A percentile compares a stretch with the other conserved stretches of the same genome.
Evolutionary conservation across 23 red algal genomes (phyloP).

Genomic region (Gracilaria vermiculophylla): DNA sequence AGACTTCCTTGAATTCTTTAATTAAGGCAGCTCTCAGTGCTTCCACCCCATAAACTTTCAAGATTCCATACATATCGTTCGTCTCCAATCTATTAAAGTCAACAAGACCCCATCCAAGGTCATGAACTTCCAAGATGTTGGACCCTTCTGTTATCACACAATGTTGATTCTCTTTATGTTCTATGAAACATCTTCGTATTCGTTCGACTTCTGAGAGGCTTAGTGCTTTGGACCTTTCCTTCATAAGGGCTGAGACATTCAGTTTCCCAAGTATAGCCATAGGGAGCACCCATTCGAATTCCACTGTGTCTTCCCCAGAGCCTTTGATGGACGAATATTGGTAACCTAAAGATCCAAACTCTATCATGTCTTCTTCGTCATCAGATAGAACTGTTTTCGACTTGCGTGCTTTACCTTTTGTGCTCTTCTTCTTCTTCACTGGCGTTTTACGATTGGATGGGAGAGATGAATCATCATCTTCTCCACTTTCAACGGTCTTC

Average conservation of each 20-base stretch:
- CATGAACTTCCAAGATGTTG: slow-evolving; percentile 73
- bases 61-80: slow-evolving; percentile 89
- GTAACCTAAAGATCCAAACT: slow-evolving; percentile 12
- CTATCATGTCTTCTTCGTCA: slow-evolving; percentile 19
- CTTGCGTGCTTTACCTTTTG: background rate
- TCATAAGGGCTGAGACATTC: slow-evolving; percentile 53
- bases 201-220: slow-evolving; percentile 40
- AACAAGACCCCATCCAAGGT: slow-evolving; percentile 42
- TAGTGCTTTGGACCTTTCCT: slow-evolving; percentile 30
- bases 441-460: background rate
- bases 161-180: background rate
- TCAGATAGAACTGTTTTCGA: background rate
- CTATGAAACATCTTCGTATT: slow-evolving; percentile 48
- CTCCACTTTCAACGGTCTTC: slow-evolving; percentile 20
- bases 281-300: slow-evolving; percentile 45
- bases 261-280: slow-evolving; percentile 36
- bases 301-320: background rate
- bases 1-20: slow-evolving; percentile 75
- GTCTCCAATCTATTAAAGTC: slow-evolving; percentile 72
- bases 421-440: background rate
- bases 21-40: slow-evolving; percentile 74
- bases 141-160: slow-evolving; percentile 75
- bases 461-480: background rate
- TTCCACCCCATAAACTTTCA: slow-evolving; percentile 88
- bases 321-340: background rate